Conservation (phyloP, 441 rosid species). For the Adansonia madagascariensis region DNA sequence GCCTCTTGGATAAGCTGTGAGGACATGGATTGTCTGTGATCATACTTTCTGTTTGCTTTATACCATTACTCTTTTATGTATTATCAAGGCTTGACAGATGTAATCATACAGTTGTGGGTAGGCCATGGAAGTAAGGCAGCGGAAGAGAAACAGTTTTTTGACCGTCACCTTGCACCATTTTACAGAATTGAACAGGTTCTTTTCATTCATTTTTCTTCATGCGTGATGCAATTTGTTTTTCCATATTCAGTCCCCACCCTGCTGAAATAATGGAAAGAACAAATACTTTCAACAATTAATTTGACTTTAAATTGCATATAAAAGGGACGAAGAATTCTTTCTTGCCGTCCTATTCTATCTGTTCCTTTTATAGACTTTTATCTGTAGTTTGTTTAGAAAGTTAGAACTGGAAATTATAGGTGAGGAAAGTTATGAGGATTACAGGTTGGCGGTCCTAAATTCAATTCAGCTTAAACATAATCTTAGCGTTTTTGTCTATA, state of each 20-base stretch:
- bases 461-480: background rate
- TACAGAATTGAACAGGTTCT: constrained; percentile 83
- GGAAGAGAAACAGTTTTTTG: constrained; percentile 72
- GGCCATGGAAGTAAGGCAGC: constrained; percentile 76
- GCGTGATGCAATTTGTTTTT: constrained; percentile 21
- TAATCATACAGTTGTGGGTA: constrained; percentile 66
- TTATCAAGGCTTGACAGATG: constrained; percentile 32
- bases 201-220: constrained; percentile 30
- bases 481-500: background rate
- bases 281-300: constrained; percentile 5
- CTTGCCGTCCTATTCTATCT: background rate
- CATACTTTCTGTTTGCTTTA: constrained; percentile 4
- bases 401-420: constrained; percentile 2
- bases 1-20: constrained; percentile 8
- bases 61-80: constrained; percentile 20
- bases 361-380: constrained; percentile 1
- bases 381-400: background rate
- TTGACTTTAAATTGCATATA: background rate
- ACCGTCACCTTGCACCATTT: constrained; percentile 76
- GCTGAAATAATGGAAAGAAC: background rate
- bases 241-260: background rate
- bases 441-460: background rate
- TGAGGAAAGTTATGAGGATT: background rate
- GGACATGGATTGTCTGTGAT: constrained; percentile 10
- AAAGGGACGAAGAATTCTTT: constrained; percentile 15